phyloP scores from a whole-genome alignment of 352 stramenopile genomes.

The Blastocystis sp. region DNA sequence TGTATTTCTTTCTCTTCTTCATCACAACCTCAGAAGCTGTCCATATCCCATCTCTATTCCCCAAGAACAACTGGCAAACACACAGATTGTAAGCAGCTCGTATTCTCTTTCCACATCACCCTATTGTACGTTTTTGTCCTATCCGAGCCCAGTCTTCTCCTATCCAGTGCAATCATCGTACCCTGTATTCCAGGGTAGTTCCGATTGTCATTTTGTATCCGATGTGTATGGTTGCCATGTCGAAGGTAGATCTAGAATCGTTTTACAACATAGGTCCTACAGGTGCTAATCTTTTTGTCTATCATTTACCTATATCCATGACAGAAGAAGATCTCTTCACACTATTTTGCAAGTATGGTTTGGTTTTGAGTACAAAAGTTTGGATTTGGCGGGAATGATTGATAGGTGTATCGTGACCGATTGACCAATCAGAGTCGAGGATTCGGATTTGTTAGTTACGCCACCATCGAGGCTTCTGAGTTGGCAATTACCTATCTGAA shows the following conservation, averaged over 20 bases:
- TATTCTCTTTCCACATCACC: background rate
- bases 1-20: background rate
- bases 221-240: slow-evolving; percentile 17
- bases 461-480: background rate
- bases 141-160: background rate
- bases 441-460: slow-evolving; percentile 46
- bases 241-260: background rate
- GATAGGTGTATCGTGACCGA: slow-evolving; percentile 26
- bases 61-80: background rate
- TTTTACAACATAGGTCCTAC: background rate
- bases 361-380: slow-evolving; percentile 45
- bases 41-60: background rate
- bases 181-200: background rate
- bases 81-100: background rate
- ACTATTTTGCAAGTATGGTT: slow-evolving; percentile 13
- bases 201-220: background rate
- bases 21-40: background rate
- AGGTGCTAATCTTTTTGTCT: slow-evolving; percentile 55
- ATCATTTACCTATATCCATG: background rate
- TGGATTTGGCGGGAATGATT: background rate
- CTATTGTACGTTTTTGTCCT: background rate
- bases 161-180: background rate
- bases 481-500: background rate
- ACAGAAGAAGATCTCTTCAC: background rate
- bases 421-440: slow-evolving; percentile 20